Evolutionary conservation across 306 rosid genomes (phyloP).

Genomic region (Cucumis cinereus): DNA sequence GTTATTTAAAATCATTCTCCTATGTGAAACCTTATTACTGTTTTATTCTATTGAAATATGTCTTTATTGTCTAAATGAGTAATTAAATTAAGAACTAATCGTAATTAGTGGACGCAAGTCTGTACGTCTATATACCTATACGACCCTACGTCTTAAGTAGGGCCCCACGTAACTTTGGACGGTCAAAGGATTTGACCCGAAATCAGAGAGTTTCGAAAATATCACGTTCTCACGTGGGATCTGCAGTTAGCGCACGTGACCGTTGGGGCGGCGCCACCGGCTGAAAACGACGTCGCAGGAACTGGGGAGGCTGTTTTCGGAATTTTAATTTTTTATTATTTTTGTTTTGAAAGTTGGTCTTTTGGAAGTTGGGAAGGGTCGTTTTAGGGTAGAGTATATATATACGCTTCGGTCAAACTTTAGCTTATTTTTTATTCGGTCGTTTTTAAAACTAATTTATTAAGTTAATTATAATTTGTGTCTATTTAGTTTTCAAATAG

Average conservation of each 20-base stretch:
- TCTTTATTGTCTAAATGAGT: not conserved
- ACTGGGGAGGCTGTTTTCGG: not conserved
- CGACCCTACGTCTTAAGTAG: not conserved
- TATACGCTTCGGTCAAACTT: too few species aligned
- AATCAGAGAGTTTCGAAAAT: not conserved
- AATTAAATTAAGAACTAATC: not conserved
- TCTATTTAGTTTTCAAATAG: too few species aligned
- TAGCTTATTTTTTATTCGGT: too few species aligned
- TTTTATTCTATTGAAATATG: not conserved
- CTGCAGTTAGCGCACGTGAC: not conserved
- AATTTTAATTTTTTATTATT: not conserved
- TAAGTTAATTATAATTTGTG: too few species aligned
- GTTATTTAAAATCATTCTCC: too few species aligned
- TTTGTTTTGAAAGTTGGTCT: not conserved
- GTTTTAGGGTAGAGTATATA: not conserved
- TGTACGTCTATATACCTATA: not conserved
- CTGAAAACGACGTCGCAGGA: not conserved
- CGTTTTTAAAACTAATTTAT: too few species aligned
- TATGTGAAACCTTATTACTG: too few species aligned
- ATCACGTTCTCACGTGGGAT: not conserved
- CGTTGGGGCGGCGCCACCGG: not conserved
- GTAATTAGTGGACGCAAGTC: not conserved
- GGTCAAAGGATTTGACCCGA: not conserved
- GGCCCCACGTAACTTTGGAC: not conserved
- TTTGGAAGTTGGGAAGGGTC: slow-evolving; percentile 1